A percentile compares a stretch with the other conserved stretches of the same genome.
These are phyloP conservation scores for Penstemon barbatus DNA, from an alignment of 257 asterid species.

Conservation along the genomic window DNA sequence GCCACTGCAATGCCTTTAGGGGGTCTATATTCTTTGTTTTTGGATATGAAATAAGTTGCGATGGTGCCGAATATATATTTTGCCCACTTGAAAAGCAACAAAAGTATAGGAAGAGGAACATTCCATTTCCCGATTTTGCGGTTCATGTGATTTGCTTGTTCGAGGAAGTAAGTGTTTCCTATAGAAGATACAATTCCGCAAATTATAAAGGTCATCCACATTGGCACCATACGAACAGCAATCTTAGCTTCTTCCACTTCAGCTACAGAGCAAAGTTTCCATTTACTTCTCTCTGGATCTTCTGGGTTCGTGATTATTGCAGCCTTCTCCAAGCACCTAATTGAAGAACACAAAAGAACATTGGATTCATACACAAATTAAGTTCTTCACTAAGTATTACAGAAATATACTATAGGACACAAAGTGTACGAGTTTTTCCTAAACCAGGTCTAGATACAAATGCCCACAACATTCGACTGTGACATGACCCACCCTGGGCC, in stretches of 20 bases:
- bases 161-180: slow-evolving; percentile 63
- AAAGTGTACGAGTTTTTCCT: too few relatives aligned
- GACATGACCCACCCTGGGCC: too few relatives aligned
- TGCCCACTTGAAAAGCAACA: slow-evolving; percentile 27
- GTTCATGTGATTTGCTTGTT: slow-evolving; percentile 58
- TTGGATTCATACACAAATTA: not conserved
- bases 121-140: slow-evolving; percentile 48
- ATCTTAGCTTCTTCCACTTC: slow-evolving; percentile 60
- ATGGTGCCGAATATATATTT: not conserved
- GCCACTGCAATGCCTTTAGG: slow-evolving; percentile 43
- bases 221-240: slow-evolving; percentile 53
- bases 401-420: too few relatives aligned
- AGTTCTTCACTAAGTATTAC: not conserved
- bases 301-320: slow-evolving; percentile 29
- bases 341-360: not conserved
- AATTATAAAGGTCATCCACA: slow-evolving; percentile 51
- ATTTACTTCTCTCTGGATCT: slow-evolving; percentile 19
- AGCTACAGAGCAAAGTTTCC: slow-evolving; percentile 46
- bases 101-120: slow-evolving; percentile 43
- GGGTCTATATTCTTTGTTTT: slow-evolving; percentile 25
- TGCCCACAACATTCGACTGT: too few relatives aligned
- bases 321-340: slow-evolving; percentile 64
- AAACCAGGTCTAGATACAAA: too few relatives aligned
- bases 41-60: not conserved
- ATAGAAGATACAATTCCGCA: slow-evolving; percentile 52